Conservation (phyloP, 2,329 filamentous ascomycete species). For the Chrysoporthe deuterocubensis region DNA sequence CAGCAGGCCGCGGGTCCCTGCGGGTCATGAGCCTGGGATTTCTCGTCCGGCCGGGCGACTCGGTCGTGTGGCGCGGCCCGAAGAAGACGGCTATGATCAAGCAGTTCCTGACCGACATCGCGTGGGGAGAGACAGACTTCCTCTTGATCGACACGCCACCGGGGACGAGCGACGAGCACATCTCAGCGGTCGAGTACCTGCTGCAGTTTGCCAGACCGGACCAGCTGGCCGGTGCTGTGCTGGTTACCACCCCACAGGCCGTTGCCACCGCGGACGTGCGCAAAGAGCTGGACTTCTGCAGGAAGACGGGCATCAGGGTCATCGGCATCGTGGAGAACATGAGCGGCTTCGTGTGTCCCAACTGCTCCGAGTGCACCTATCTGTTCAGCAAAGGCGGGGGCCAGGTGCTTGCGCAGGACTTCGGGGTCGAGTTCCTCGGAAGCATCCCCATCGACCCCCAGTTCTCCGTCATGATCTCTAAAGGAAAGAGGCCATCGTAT, state of each 20-base stretch:
- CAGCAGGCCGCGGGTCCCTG: conserved; percentile 62
- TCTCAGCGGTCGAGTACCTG: conserved; percentile 87
- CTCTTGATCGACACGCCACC: conserved; percentile 95
- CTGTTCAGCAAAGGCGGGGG: conserved; percentile 93
- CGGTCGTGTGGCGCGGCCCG: conserved; percentile 95
- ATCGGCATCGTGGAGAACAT: conserved; percentile 97
- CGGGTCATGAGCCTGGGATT: conserved; percentile 94
- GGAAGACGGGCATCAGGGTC: conserved; percentile 77
- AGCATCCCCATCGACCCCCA: conserved; percentile 90
- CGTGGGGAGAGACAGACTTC: conserved; percentile 88
- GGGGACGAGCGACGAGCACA: conserved; percentile 96
- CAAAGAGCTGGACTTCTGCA: conserved; percentile 93
- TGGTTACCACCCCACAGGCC: conserved; percentile 95
- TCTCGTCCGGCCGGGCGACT: conserved; percentile 81
- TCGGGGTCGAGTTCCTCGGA: conserved; percentile 81
- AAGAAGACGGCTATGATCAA: conserved; percentile 99
- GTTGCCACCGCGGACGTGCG: conserved; percentile 92
- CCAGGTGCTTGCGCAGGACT: conserved; percentile 84
- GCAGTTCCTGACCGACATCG: conserved; percentile 90
- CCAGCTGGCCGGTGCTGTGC: conserved; percentile 83
- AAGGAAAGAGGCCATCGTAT: conserved; percentile 66
- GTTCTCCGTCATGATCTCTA: conserved; percentile 87
- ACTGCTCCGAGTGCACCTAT: conserved; percentile 85
- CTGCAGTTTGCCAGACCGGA: conserved; percentile 64
- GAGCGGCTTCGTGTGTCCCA: conserved; percentile 85